A percentile compares a stretch with the other conserved stretches of the same genome.
Conservation (phyloP, 768 basidiomycete genomes). For the Baorangia bicolor region DNA sequence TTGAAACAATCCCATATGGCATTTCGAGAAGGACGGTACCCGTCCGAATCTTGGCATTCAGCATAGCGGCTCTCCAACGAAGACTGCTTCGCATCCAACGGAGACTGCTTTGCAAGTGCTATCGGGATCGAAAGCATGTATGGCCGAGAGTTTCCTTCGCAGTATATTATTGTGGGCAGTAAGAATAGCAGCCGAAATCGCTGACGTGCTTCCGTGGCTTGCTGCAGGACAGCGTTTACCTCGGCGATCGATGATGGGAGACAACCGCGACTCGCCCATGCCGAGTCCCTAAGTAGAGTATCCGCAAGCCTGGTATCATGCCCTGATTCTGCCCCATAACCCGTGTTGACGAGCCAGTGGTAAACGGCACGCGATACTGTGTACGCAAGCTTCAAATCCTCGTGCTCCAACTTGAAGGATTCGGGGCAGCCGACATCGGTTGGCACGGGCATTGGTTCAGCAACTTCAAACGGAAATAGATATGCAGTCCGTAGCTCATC, state of each 20-base stretch:
- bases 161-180: background rate
- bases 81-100: too few species aligned
- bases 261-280: too few species aligned
- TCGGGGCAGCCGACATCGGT: background rate
- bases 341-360: too few species aligned
- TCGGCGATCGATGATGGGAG: background rate
- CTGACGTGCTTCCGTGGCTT: background rate
- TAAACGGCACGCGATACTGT: background rate
- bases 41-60: background rate
- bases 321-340: background rate
- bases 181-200: too few species aligned
- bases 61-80: background rate
- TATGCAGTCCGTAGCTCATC: too few species aligned
- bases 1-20: too few species aligned
- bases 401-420: background rate
- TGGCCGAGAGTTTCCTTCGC: background rate
- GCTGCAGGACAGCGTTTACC: background rate
- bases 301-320: background rate
- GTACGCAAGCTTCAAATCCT: background rate
- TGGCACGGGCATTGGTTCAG: too few species aligned
- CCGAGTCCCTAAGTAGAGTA: too few species aligned
- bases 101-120: background rate
- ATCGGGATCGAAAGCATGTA: background rate
- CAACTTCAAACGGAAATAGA: too few species aligned
- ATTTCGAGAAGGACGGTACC: too few species aligned